A percentile compares a stretch with the other conserved stretches of the same genome.
Evolutionary conservation across 768 basidiomycete species (phyloP).

Genomic region (Lanmaoa rubissima): DNA sequence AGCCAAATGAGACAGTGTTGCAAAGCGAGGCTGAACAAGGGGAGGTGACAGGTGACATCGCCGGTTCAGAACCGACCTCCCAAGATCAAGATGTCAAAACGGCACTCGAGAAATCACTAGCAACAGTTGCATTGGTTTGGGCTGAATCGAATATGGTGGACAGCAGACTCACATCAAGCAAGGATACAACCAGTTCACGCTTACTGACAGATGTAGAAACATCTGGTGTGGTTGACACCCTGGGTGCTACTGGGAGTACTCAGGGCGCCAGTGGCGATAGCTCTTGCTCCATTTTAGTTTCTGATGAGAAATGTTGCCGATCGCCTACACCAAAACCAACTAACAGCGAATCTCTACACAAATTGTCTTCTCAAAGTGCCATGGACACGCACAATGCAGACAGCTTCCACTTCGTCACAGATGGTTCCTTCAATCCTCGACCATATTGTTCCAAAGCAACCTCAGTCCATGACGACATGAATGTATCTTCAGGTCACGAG

Average conservation of each 20-base stretch:
- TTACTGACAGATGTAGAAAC: not conserved
- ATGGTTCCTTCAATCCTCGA: not conserved
- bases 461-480: not conserved
- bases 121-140: not conserved
- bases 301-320: not conserved
- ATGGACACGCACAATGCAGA: not conserved
- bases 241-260: not conserved
- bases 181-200: not conserved
- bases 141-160: not conserved
- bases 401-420: no score
- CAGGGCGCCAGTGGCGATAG: not conserved
- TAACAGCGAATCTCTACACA: not conserved
- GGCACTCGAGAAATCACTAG: not conserved
- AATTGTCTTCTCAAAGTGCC: not conserved
- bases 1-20: not conserved
- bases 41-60: not conserved
- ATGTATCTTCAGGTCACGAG: not conserved
- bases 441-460: not conserved
- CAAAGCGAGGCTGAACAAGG: not conserved
- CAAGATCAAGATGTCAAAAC: not conserved
- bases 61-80: not conserved
- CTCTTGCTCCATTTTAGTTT: not conserved
- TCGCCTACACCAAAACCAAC: not conserved
- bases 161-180: not conserved
- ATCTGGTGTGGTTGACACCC: not conserved